Percentiles rank a stretch among this genome's conserved stretches.
phyloP scores from a whole-genome alignment of 352 stramenopile species.

The Halophytophthora batemanensis region DNA sequence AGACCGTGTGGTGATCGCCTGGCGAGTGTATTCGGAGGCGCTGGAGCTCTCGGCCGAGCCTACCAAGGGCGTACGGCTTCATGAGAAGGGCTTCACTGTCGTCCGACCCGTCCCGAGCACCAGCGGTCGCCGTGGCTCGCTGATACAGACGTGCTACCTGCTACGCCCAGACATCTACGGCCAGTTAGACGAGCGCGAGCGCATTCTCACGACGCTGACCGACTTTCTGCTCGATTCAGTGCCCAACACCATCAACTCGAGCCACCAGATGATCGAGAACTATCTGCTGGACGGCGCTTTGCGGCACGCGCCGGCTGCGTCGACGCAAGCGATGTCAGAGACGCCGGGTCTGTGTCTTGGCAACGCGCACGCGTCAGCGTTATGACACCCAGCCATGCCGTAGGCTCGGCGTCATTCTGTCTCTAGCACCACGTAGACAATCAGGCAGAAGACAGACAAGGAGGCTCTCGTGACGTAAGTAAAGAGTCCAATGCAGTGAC shows the following conservation, averaged over 20 bases:
- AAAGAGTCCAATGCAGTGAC: no score
- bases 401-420: no score
- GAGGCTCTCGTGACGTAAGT: no score
- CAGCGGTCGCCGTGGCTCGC: conserved; percentile 33
- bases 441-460: no score
- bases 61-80: conserved; percentile 51
- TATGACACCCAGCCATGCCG: no score
- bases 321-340: no score
- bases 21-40: conserved; percentile 48
- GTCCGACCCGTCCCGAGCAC: conserved; percentile 44
- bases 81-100: conserved; percentile 62
- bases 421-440: no score
- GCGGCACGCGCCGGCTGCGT: no score
- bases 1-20: conserved; percentile 57
- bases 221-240: conserved; percentile 70
- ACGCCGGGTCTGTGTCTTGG: no score
- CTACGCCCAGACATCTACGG: conserved; percentile 61
- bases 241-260: conserved; percentile 55
- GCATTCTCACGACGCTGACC: conserved; percentile 56
- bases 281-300: conserved; percentile 46
- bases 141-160: conserved; percentile 74
- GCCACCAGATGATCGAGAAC: conserved; percentile 76
- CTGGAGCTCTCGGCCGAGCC: conserved; percentile 46
- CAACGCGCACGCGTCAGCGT: no score
- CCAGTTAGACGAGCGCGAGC: conserved; percentile 56